These are phyloP conservation scores for Cercospora sojina DNA, from an alignment of 2,329 filamentous ascomycete genomes.

Conservation along the genomic window DNA sequence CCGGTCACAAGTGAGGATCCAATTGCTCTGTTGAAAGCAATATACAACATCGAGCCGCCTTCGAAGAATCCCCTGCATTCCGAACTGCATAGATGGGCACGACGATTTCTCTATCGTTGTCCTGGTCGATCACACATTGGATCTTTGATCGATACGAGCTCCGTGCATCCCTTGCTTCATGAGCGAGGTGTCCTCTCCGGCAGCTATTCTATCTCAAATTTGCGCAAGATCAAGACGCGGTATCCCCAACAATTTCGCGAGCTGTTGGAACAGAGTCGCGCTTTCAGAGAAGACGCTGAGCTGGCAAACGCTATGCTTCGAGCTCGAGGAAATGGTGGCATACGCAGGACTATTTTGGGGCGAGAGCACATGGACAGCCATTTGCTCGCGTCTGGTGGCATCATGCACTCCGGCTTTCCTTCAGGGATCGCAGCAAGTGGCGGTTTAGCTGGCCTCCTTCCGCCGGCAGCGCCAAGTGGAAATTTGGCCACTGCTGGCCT, in stretches of 20 bases:
- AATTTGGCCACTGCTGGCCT: background rate
- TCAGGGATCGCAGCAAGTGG: background rate
- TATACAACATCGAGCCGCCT: slow-evolving; percentile 35
- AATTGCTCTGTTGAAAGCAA: slow-evolving; percentile 36
- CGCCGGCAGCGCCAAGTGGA: background rate
- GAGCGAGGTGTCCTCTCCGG: background rate
- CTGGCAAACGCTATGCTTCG: background rate
- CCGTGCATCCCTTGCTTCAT: background rate
- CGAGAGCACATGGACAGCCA: background rate
- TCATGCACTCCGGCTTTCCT: background rate
- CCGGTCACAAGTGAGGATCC: slow-evolving; percentile 40
- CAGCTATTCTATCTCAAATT: slow-evolving; percentile 2
- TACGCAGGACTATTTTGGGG: background rate
- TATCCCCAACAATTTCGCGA: background rate
- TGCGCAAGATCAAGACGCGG: slow-evolving; percentile 9
- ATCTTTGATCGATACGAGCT: background rate
- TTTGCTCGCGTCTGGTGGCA: background rate
- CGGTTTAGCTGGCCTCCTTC: slow-evolving; percentile 1
- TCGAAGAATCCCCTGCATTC: slow-evolving; percentile 22
- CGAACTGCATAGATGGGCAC: slow-evolving; percentile 32
- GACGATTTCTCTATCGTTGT: slow-evolving; percentile 24
- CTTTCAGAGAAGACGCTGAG: slow-evolving; percentile 16
- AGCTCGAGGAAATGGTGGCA: background rate
- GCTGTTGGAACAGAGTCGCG: slow-evolving; percentile 8
- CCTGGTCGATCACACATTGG: slow-evolving; percentile 1